Base-by-base conservation (phyloP, 768 basidiomycete genomes). In the Tulasnella sp. region DNA sequence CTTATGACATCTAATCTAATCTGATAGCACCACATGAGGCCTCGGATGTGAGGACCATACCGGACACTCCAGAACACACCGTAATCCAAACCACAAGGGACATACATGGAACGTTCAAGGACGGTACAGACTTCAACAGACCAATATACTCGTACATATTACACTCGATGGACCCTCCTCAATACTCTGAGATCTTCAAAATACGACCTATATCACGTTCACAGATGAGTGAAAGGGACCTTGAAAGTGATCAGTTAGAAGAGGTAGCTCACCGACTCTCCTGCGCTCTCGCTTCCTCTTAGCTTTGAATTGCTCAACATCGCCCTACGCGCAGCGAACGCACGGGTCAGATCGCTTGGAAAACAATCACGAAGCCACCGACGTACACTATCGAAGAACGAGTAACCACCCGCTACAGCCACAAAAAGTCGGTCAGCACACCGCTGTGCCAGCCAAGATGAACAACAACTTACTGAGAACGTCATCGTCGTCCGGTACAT, bases 301-400 rank as follows among this genome's bases (percentile, higher is more conserved):
- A 9, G 56, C 32, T 23, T 35, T 59, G 27, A 62, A 37, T n/a
- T 43, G 35, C n/a, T 61, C 60, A 8, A 62, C 34, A 34, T 58
- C 60, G 41, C 56, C 60, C 62, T 62, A 32, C 23, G 27, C 4
- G 43, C 36, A 6, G 36, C 9, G 42, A 46, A 25, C 23, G 19
- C 32, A 15, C 5, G 17, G 37, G 23, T 57, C 41, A 35, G 45
- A 19, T 21, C 23, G 25, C 32, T 15, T 27, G 14, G 19, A 25
- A 7, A 15, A 29, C 1, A 14, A n/a, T 4, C 21, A 4, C 21
- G 5, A 11, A 17, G 14, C 23, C 2, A 12, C 9, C 21, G 6
- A 57, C 61, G 61, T 43, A 62, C 62, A 21, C 61, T 62, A 39
- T 63, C 62, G 34, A 59, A 63, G 56, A 63, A 63, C 17, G 62